phyloP scores from a whole-genome alignment of 768 basidiomycete genomes.

The Termitomyces heimii region DNA sequence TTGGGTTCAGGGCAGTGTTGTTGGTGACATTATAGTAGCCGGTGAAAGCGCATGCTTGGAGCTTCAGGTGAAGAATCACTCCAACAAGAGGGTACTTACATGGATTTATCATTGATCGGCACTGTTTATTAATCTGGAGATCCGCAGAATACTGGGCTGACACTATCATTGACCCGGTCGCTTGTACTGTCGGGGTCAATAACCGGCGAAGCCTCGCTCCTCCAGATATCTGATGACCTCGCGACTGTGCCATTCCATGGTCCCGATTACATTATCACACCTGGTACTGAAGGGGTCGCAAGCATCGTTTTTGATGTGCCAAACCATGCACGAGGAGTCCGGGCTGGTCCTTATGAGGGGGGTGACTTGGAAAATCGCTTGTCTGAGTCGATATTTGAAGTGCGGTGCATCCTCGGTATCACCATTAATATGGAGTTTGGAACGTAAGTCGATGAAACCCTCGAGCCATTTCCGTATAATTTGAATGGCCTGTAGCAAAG shows the following conservation, averaged over 20 bases:
- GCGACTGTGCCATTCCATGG: constrained; percentile 68
- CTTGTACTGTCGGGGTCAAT: constrained; percentile 47
- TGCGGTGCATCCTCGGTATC: constrained; percentile 56
- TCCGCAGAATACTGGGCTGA: constrained; percentile 60
- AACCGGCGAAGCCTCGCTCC: constrained; percentile 34
- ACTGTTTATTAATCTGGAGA: neutral
- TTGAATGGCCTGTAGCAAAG: constrained; percentile 46
- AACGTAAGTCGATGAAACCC: constrained; percentile 37
- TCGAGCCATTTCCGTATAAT: neutral
- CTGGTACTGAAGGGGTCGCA: constrained; percentile 74
- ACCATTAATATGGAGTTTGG: constrained; percentile 67
- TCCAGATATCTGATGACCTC: constrained; percentile 64
- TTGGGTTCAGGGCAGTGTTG: constrained; percentile 64
- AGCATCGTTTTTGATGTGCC: constrained; percentile 81
- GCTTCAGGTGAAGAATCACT: constrained; percentile 78
- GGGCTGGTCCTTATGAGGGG: constrained; percentile 56
- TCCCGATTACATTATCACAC: constrained; percentile 66
- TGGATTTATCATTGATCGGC: neutral
- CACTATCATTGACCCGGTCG: constrained; percentile 52
- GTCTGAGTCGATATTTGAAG: constrained; percentile 60
- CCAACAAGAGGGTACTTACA: constrained; percentile 60
- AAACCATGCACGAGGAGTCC: constrained; percentile 52
- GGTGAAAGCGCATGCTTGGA: constrained; percentile 71
- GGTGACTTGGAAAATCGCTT: constrained; percentile 29
- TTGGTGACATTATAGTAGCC: constrained; percentile 57